Base-by-base conservation (phyloP, 805 yeast species). In the Yarrowia keelungensis region DNA sequence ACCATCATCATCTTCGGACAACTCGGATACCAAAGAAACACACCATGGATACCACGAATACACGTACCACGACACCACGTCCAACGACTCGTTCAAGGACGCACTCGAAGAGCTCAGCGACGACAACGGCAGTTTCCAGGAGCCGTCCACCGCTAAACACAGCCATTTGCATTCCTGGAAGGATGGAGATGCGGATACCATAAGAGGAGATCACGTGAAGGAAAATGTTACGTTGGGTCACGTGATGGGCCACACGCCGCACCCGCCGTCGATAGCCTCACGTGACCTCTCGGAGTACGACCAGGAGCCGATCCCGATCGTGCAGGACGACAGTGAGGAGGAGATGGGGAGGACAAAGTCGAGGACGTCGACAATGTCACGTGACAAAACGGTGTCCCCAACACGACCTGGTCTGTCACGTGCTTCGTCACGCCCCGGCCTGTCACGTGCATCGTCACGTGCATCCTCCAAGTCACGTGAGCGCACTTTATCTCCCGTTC, bases 81-180 rank as follows among this genome's bases (percentile, higher is more conserved):
- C 65, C 51, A 42, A 16, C 14, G 65, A 59, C 35, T 59, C 65
- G 51, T 59, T 59, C 46, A 43, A 59, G 19, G 65, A 59, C 65
- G 65, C 65, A 1, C 38, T 59, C 19, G 65, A 59, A n/a, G 50
- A 45, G 19, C 39, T 39, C 32, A 15, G 19, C 5, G 43, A 36
- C 15, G 59, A 53, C 36, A 36, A 14, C 8, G 54, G 12, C n/a
- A 36, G 43, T 19, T 8, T 12, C 38, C 59, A 12, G 35, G 59
- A 53, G 19, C 35, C 39, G 19, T 38, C 59, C 1, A 53, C 59
- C 0, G 59, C 59, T 8, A 53, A 53, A 15, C 15, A 3, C 59
- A 53, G 19, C 12, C 45, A 38, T 36, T 39, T 53, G 59, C 56
- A 51, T 51, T 51, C 56, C 56, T 51, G 56, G 56, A 36, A 12